Evolutionary conservation across 129 eudicot species (phyloP), one percentile per base, ranked within the genome.

Genomic region (Flaveria ramosissima): DNA sequence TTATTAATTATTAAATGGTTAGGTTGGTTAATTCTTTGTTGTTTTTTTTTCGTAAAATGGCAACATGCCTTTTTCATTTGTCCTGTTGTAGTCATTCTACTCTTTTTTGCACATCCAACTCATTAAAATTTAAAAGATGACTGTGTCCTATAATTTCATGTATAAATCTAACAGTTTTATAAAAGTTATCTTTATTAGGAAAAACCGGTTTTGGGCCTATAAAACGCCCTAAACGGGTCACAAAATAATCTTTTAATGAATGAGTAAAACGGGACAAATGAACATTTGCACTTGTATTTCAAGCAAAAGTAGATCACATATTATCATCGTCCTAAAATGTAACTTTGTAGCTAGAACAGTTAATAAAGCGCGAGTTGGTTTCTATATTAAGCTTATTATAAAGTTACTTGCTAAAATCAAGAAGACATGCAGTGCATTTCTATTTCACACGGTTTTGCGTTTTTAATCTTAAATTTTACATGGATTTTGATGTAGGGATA

Each of bases 401-500:
- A 36, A 10, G 1, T 73, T 57, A 10, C 26, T 41, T 21, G 53
- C 19, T 47, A 74, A 2, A 24, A 13, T 11, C 13, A 52, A 48
- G 63, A 24, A 24, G 4, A 60, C 14, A n/a, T 24, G 19, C 24
- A 12, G 12, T 13, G 14, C 39, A 12, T 12, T 61, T 26, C 13
- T 23, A 24, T 61, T 61, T 61, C 68, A 5, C 11, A 3, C 11
- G 41, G n/a, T 61, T 61, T 61, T 26, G 19, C 13, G 19, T 27
- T 61, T 61, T 26, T 24, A 61, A 51, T n/a, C 32, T 43, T 45
- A 63, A 43, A 36, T 10, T 70, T 48, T 52, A 23, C 45, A 13
- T 66, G 32, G 45, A 19, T 12, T 12, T 39, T 46, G 15, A 27
- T 14, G 53, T 85, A 88, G 96, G 96, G 98, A 90, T 71, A 88